Percentiles rank a stretch among this genome's conserved stretches.
These are phyloP conservation scores for Amaranthus palmeri DNA, from an alignment of 148 eudicot species.

Conservation along the genomic window DNA sequence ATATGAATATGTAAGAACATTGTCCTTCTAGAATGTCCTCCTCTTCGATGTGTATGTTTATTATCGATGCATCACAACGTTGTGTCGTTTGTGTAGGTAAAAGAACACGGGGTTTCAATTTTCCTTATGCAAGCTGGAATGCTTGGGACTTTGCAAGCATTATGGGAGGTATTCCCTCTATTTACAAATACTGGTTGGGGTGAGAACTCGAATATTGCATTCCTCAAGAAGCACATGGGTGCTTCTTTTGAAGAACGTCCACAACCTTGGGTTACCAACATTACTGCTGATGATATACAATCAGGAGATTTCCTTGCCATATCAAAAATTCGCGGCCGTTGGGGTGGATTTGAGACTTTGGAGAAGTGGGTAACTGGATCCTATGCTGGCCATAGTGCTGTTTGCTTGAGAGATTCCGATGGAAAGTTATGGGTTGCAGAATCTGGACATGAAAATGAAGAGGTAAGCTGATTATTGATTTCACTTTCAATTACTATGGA, in stretches of 20 bases:
- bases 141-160: slow-evolving; percentile 81
- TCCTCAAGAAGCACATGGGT: slow-evolving; percentile 85
- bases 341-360: slow-evolving; percentile 97
- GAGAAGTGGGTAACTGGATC: slow-evolving; percentile 98
- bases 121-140: slow-evolving; percentile 96
- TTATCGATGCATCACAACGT: no score
- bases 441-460: slow-evolving; percentile 90
- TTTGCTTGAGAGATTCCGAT: slow-evolving; percentile 82
- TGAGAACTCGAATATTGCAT: slow-evolving; percentile 73
- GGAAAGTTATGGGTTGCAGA: slow-evolving; percentile 98
- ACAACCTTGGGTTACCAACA: slow-evolving; percentile 81
- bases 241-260: slow-evolving; percentile 79
- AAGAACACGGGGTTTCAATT: slow-evolving; percentile 76
- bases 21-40: background rate
- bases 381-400: slow-evolving; percentile 94
- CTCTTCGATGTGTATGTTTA: background rate
- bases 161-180: slow-evolving; percentile 85
- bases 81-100: slow-evolving; percentile 46
- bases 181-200: slow-evolving; percentile 89
- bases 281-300: slow-evolving; percentile 67
- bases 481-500: background rate
- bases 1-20: slow-evolving; percentile 74
- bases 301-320: slow-evolving; percentile 94
- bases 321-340: slow-evolving; percentile 89
- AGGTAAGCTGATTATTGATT: slow-evolving; percentile 37